A percentile compares a stretch with the other conserved stretches of the same genome.
Evolutionary conservation across 176 grass and related monocot species (phyloP).

Genomic region (Neostapfia colusana): DNA sequence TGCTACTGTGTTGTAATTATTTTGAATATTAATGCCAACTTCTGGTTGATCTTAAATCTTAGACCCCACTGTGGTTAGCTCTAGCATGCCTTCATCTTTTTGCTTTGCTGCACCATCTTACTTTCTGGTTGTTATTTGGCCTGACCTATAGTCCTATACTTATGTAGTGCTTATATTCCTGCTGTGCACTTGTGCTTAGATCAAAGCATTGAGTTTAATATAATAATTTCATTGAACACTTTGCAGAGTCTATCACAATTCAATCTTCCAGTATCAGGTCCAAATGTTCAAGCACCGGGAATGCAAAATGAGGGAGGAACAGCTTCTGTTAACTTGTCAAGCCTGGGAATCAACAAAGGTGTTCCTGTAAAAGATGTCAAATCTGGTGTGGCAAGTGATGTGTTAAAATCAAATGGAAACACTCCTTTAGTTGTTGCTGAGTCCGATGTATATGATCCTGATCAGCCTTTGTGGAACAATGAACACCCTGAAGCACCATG

Average conservation of each 20-base stretch:
- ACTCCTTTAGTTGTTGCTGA: constrained; percentile 54
- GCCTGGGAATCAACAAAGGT: constrained; percentile 46
- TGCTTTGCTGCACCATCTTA: constrained; percentile 20
- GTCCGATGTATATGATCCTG: constrained; percentile 97
- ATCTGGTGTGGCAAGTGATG: constrained; percentile 55
- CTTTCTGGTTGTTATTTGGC: constrained; percentile 17
- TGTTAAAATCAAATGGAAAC: constrained; percentile 59
- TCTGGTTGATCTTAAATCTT: not conserved
- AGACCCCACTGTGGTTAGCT: constrained; percentile 17
- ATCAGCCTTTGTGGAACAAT: constrained; percentile 95
- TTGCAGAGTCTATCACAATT: constrained; percentile 90
- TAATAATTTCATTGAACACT: constrained; percentile 34
- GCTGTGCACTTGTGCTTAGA: constrained; percentile 24
- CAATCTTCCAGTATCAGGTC: constrained; percentile 75
- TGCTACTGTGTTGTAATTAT: constrained; percentile 6
- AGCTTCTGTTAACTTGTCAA: constrained; percentile 46
- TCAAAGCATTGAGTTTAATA: constrained; percentile 34
- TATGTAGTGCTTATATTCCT: constrained; percentile 20
- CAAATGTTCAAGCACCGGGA: constrained; percentile 55
- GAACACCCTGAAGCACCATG: constrained; percentile 56
- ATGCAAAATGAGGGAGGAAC: constrained; percentile 60
- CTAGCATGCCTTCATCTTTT: constrained; percentile 23
- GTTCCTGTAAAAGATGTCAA: constrained; percentile 59
- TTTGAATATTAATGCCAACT: not conserved
- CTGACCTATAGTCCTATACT: constrained; percentile 23